Evolutionary conservation across 2,329 filamentous ascomycete species (phyloP).

Genomic region (Paraconiothyrium sp.): DNA sequence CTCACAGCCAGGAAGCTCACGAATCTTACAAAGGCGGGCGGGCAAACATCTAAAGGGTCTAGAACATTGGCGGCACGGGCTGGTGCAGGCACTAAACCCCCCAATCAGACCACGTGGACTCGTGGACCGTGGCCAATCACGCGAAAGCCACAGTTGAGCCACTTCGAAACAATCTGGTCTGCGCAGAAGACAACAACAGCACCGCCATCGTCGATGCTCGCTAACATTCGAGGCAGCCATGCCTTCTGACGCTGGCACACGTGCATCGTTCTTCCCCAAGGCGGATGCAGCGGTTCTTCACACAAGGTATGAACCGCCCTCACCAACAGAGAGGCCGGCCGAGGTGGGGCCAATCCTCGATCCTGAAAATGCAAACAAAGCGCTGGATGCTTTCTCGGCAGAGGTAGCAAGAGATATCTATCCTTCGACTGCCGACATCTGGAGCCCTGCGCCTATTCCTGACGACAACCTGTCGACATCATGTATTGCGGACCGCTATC

Average conservation of each 20-base stretch:
- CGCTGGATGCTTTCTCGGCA: slow-evolving; percentile 29
- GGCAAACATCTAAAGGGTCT: background rate
- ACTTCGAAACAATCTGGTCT: background rate
- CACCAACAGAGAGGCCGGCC: slow-evolving; percentile 29
- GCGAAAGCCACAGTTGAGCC: background rate
- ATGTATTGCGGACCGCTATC: slow-evolving; percentile 38
- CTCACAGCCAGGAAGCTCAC: background rate
- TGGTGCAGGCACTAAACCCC: background rate
- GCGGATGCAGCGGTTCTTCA: slow-evolving; percentile 38
- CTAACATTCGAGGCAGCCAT: background rate
- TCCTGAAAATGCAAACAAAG: slow-evolving; percentile 28
- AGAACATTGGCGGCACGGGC: background rate
- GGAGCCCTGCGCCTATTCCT: slow-evolving; percentile 30
- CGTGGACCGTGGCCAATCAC: background rate
- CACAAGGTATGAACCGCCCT: slow-evolving; percentile 30
- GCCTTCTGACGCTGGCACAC: slow-evolving; percentile 1
- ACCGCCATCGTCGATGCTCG: slow-evolving; percentile 5
- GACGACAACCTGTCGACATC: slow-evolving; percentile 19
- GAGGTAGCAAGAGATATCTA: slow-evolving; percentile 31
- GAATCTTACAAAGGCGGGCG: background rate
- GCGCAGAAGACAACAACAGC: background rate
- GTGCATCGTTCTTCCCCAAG: slow-evolving; percentile 29
- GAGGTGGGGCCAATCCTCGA: slow-evolving; percentile 36
- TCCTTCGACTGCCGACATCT: slow-evolving; percentile 27
- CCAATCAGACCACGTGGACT: no score